phyloP scores from a whole-genome alignment of 2,329 filamentous ascomycete genomes.

The Oidium heveae region DNA sequence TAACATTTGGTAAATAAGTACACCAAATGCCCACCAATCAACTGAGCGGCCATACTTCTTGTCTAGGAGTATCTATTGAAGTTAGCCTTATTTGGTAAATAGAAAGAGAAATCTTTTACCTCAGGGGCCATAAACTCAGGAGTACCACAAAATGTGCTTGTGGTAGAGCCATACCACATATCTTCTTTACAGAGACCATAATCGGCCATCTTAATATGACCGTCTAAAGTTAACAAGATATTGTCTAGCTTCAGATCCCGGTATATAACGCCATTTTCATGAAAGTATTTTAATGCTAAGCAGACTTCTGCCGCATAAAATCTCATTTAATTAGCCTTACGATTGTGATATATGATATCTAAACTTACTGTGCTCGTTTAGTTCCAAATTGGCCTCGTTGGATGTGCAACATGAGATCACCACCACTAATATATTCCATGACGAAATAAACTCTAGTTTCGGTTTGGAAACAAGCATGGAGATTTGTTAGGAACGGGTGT shows the following conservation, averaged over 20 bases:
- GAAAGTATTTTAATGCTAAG: constrained; percentile 93
- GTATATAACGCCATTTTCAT: constrained; percentile 97
- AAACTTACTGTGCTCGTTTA: constrained; percentile 72
- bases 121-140: constrained; percentile 99
- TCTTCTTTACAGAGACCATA: constrained; percentile 98
- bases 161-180: constrained; percentile 97
- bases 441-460: constrained; percentile 97
- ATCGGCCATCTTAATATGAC: constrained; percentile 96
- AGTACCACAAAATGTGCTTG: constrained; percentile 97
- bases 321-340: constrained; percentile 19
- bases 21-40: constrained; percentile 99
- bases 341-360: background rate
- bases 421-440: constrained; percentile 97
- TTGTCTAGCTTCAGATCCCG: constrained; percentile 61
- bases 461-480: constrained; percentile 97
- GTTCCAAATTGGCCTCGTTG: constrained; percentile 89
- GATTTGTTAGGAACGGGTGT: constrained; percentile 81
- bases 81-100: constrained; percentile 10
- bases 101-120: constrained; percentile 23
- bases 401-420: constrained; percentile 97
- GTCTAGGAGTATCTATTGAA: constrained; percentile 59
- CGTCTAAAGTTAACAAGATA: constrained; percentile 80
- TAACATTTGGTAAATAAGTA: constrained; percentile 98
- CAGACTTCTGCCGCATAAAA: constrained; percentile 98
- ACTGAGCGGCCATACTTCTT: constrained; percentile 96